phyloP scores from a whole-genome alignment of 345 rosid species.

The Populus ilicifolia region DNA sequence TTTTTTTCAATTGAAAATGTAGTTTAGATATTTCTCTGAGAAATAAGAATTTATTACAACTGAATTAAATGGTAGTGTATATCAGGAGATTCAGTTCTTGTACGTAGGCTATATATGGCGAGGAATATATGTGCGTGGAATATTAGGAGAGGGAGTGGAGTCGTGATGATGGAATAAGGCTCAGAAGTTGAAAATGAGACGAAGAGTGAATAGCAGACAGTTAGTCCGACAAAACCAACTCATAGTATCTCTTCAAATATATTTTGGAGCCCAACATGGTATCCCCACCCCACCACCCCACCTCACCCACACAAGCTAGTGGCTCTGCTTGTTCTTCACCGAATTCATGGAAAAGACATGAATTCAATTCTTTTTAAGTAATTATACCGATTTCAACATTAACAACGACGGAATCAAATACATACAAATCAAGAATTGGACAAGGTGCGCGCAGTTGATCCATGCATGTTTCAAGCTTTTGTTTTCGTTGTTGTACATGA shows the following conservation, averaged over 20 bases:
- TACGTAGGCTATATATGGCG: neutral
- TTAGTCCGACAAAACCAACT: constrained; percentile 15
- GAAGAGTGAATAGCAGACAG: constrained; percentile 1
- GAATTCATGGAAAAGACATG: neutral
- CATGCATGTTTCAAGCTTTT: neutral
- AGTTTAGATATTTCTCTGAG: neutral
- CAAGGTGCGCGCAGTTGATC: neutral
- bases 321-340: constrained; percentile 13
- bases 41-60: neutral
- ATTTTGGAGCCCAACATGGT: constrained; percentile 16
- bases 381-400: neutral
- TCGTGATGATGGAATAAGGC: no score
- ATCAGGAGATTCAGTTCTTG: neutral
- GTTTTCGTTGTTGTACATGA: constrained; percentile 9
- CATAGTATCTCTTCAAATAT: constrained; percentile 13
- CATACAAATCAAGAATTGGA: neutral
- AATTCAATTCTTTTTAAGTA: neutral
- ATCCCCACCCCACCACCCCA: constrained; percentile 17
- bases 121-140: neutral
- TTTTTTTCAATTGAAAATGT: no score
- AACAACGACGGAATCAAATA: neutral
- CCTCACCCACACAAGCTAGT: neutral
- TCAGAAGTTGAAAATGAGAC: neutral
- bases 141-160: neutral
- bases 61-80: neutral